Conservation (phyloP, 2,329 filamentous ascomycete genomes). For the Colletotrichum tanaceti region DNA sequence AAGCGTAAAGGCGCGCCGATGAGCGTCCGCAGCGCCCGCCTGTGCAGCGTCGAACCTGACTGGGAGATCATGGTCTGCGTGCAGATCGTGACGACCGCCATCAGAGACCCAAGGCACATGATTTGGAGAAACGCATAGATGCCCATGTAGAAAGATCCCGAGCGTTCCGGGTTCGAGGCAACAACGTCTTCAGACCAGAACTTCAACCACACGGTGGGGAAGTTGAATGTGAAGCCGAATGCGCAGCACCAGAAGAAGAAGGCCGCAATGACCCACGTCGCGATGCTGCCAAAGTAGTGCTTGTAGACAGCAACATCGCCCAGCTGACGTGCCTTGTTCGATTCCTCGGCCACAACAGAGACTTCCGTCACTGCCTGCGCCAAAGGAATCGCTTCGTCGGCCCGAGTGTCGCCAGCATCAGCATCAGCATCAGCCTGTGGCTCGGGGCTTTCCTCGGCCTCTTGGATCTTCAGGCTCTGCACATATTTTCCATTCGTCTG, state of each 20-base stretch:
- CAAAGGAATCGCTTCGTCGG: slow-evolving; percentile 1
- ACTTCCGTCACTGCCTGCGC: background rate
- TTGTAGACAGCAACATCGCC: slow-evolving; percentile 51
- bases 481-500: slow-evolving; percentile 53
- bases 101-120: slow-evolving; percentile 41
- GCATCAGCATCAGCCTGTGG: background rate
- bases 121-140: slow-evolving; percentile 46
- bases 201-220: slow-evolving; percentile 55
- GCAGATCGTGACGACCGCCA: slow-evolving; percentile 43
- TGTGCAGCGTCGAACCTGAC: slow-evolving; percentile 50
- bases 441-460: slow-evolving; percentile 35
- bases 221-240: slow-evolving; percentile 46
- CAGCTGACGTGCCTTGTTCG: slow-evolving; percentile 43
- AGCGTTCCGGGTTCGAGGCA: slow-evolving; percentile 17
- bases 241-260: slow-evolving; percentile 43
- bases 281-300: slow-evolving; percentile 50
- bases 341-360: background rate
- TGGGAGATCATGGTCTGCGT: slow-evolving; percentile 44
- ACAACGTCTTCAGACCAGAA: slow-evolving; percentile 53
- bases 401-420: slow-evolving; percentile 13
- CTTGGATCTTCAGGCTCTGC: slow-evolving; percentile 51
- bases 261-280: slow-evolving; percentile 33
- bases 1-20: slow-evolving; percentile 55
- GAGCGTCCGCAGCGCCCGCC: slow-evolving; percentile 49
- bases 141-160: slow-evolving; percentile 48